Evolutionary conservation across 805 yeast genomes (phyloP).

Genomic region (Wickerhamiella nectarea): DNA sequence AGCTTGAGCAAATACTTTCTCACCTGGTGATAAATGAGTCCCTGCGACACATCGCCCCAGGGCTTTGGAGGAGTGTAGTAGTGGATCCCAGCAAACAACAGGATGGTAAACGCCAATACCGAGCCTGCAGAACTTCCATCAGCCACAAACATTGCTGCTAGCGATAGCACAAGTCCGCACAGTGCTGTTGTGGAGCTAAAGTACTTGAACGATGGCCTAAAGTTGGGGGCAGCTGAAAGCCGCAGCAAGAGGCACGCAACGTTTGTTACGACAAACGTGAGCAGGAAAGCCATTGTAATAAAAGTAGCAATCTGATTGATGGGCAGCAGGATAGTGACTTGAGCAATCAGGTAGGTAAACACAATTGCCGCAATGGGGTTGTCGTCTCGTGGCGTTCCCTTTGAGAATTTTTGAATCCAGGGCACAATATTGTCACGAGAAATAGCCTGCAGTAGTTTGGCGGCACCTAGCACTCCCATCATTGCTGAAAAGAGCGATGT

Average conservation of each 20-base stretch:
- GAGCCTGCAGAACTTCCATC: conserved; percentile 81
- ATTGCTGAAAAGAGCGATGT: conserved; percentile 86
- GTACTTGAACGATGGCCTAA: conserved; percentile 85
- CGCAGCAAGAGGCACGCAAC: conserved; percentile 82
- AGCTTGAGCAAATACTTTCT: conserved; percentile 74
- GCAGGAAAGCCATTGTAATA: conserved; percentile 91
- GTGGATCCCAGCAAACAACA: conserved; percentile 68
- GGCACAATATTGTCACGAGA: conserved; percentile 85
- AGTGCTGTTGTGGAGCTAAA: conserved; percentile 75
- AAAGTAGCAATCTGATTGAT: conserved; percentile 88
- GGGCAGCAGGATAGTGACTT: conserved; percentile 73
- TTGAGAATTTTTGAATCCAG: conserved; percentile 48
- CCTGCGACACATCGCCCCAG: conserved; percentile 97
- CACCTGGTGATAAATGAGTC: conserved; percentile 90
- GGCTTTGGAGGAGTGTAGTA: conserved; percentile 87
- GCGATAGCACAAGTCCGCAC: conserved; percentile 54
- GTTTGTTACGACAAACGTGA: conserved; percentile 92
- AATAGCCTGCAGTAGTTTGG: conserved; percentile 79
- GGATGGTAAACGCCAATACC: conserved; percentile 49
- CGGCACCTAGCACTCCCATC: conserved; percentile 94
- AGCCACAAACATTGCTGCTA: conserved; percentile 82
- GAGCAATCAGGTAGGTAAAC: conserved; percentile 72
- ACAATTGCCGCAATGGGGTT: conserved; percentile 50
- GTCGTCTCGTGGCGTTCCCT: conserved; percentile 36
- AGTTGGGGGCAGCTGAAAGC: conserved; percentile 93